Evolutionary conservation across 768 basidiomycete species (phyloP).

Genomic region (Pleurotus tuoliensis): DNA sequence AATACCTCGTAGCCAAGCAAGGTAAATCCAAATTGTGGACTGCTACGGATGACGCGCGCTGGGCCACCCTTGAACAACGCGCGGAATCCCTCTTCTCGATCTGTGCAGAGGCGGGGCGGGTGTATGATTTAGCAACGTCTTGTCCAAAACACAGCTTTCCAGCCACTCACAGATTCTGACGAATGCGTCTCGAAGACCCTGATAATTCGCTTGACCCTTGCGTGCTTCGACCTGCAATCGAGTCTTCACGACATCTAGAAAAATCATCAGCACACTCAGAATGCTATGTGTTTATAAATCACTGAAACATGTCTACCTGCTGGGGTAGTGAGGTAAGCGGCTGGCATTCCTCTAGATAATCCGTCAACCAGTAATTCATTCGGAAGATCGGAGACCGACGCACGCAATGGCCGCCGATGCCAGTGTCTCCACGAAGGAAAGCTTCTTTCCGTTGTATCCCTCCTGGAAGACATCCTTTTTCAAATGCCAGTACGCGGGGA

Average conservation of each 20-base stretch:
- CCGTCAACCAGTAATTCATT: conserved; percentile 23
- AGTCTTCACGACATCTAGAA: conserved; percentile 92
- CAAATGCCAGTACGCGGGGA: conserved; percentile 83
- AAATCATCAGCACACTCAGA: background rate
- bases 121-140: conserved; percentile 8
- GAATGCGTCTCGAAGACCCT: conserved; percentile 86
- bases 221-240: conserved; percentile 90
- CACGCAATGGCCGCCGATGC: conserved; percentile 78
- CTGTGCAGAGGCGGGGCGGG: conserved; percentile 34
- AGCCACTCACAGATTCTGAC: conserved; percentile 74
- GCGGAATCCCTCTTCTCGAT: conserved; percentile 82
- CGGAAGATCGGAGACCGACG: conserved; percentile 30
- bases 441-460: conserved; percentile 90
- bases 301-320: conserved; percentile 50
- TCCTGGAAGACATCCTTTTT: conserved; percentile 95
- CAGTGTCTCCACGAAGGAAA: conserved; percentile 89
- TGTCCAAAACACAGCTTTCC: conserved; percentile 9
- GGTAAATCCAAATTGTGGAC: conserved; percentile 94
- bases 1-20: conserved; percentile 77
- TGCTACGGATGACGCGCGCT: conserved; percentile 83
- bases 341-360: conserved; percentile 86
- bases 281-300: conserved; percentile 8
- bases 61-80: conserved; percentile 92
- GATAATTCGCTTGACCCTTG: conserved; percentile 88
- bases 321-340: conserved; percentile 90